Evolutionary conservation across 371 early-diverging fungal species (phyloP), one percentile per base, ranked within the genome.

Genomic region (Lichtheimia corymbifera): DNA sequence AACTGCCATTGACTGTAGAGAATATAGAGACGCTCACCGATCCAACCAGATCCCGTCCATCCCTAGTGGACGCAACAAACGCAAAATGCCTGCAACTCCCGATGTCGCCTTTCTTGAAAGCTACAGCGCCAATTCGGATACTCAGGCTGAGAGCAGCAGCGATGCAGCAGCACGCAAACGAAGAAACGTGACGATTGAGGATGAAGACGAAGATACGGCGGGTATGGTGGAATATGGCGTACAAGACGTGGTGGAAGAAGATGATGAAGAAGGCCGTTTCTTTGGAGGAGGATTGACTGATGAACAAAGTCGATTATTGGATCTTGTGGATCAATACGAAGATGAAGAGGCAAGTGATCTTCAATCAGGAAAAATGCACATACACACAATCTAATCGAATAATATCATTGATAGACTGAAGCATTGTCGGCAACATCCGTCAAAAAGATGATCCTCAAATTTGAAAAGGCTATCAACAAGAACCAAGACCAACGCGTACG

Each of bases 401-500:
- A 4, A 0, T 28, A 7, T 6, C n/a, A 44, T 43, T 12, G 15
- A 20, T 61, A 79, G 78, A 59, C 79, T 56, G 89, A 83, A 50
- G 75, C 69, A 5, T 82, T 94, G 55, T 89, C 90, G 57, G 55
- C 86, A 5, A 53, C 74, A 9, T 76, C 77, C 27, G 86, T 94
- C 24, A 88, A 92, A 61, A 83, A 85, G 61, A 84, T 92, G 80
- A 81, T 95, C 25, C 76, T 91, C 17, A 88, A 87, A 60, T 87
- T 96, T 64, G 95, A 96, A 73, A 90, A 89, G 64, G 87, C 90
- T 2, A 85, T 95, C 69, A 87, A 83, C 59, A 91, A 88, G 58
- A 97, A 97, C 72, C 90, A 92, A 65, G 90, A 92, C 61, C 82
- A 90, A 70, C 90, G 97, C 49, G 83, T 93, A n/a, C 87, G 90